Evolutionary conservation across 768 basidiomycete genomes (phyloP).

Genomic region (Podaxis pistillaris): DNA sequence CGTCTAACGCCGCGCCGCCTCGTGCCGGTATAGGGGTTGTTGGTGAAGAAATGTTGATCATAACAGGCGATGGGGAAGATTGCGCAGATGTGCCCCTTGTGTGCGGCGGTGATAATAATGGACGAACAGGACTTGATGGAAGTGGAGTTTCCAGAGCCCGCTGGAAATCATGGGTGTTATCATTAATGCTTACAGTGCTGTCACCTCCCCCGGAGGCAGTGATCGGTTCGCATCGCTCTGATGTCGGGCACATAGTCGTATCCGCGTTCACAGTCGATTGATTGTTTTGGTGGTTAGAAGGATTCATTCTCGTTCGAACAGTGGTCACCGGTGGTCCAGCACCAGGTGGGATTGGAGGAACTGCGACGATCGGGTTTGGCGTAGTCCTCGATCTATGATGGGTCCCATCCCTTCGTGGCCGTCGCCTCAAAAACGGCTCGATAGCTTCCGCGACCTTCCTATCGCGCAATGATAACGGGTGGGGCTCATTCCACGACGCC

Average conservation of each 20-base stretch:
- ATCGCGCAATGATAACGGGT: conserved; percentile 9
- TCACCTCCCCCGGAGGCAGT: background rate
- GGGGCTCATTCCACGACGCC: conserved; percentile 4
- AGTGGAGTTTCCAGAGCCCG: conserved; percentile 11
- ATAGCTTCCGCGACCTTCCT: conserved; percentile 5
- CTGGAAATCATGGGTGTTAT: background rate
- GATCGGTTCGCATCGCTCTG: background rate
- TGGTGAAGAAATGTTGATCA: conserved; percentile 10
- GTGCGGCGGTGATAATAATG: background rate
- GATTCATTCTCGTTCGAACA: conserved; percentile 10
- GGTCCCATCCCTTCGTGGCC: background rate
- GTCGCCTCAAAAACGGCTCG: conserved; percentile 4
- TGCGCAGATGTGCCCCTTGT: background rate
- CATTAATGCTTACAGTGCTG: background rate
- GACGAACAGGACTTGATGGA: conserved; percentile 9
- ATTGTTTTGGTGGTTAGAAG: background rate
- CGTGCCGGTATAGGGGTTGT: conserved; percentile 13
- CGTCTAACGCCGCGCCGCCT: background rate
- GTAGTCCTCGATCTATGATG: conserved; percentile 5
- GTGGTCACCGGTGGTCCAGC: conserved; percentile 11
- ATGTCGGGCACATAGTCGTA: background rate
- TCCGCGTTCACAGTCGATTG: background rate
- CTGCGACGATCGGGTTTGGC: conserved; percentile 1
- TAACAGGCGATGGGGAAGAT: conserved; percentile 4
- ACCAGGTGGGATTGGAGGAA: background rate